These are phyloP conservation scores for Verticillium albo-atrum DNA, from an alignment of 2,329 filamentous ascomycete species.

Conservation along the genomic window DNA sequence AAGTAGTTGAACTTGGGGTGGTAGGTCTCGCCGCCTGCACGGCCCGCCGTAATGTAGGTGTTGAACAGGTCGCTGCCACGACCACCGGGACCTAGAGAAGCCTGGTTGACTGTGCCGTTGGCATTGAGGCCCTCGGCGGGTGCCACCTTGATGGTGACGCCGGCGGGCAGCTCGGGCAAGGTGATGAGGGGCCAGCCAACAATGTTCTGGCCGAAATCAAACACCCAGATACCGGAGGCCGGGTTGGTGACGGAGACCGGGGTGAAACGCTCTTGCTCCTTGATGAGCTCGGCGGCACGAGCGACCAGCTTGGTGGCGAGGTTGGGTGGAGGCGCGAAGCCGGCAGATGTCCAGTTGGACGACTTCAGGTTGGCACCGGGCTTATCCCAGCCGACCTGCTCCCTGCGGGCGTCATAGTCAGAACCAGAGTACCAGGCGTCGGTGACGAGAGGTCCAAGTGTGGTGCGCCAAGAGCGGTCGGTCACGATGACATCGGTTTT, in stretches of 20 bases:
- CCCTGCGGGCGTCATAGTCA: slow-evolving; percentile 5
- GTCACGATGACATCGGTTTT: slow-evolving; percentile 1
- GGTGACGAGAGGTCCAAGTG: slow-evolving; percentile 4
- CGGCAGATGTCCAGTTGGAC: slow-evolving; percentile 2
- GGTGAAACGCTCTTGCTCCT: slow-evolving; percentile 3
- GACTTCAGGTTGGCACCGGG: slow-evolving; percentile 2
- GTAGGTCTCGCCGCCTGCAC: slow-evolving; percentile 4
- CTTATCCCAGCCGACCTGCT: slow-evolving; percentile 1
- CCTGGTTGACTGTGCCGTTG: slow-evolving; percentile 6
- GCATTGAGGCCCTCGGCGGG: slow-evolving; percentile 6
- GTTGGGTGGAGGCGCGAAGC: slow-evolving; percentile 5
- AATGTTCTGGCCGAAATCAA: slow-evolving; percentile 7
- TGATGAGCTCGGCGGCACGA: slow-evolving; percentile 5
- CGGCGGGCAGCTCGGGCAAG: slow-evolving; percentile 5
- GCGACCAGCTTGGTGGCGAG: slow-evolving; percentile 7
- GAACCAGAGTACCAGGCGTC: slow-evolving; percentile 5
- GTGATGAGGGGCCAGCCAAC: slow-evolving; percentile 5
- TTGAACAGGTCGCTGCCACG: slow-evolving; percentile 3
- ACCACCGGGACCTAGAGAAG: background rate
- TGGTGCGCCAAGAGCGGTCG: slow-evolving; percentile 4
- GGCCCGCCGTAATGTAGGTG: slow-evolving; percentile 4
- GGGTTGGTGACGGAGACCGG: slow-evolving; percentile 6
- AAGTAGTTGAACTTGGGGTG: slow-evolving; percentile 5
- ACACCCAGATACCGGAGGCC: slow-evolving; percentile 4
- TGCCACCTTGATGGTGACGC: slow-evolving; percentile 2